Evolutionary conservation across 768 basidiomycete genomes (phyloP).

Genomic region (Xerocomus brunneocitrinus): DNA sequence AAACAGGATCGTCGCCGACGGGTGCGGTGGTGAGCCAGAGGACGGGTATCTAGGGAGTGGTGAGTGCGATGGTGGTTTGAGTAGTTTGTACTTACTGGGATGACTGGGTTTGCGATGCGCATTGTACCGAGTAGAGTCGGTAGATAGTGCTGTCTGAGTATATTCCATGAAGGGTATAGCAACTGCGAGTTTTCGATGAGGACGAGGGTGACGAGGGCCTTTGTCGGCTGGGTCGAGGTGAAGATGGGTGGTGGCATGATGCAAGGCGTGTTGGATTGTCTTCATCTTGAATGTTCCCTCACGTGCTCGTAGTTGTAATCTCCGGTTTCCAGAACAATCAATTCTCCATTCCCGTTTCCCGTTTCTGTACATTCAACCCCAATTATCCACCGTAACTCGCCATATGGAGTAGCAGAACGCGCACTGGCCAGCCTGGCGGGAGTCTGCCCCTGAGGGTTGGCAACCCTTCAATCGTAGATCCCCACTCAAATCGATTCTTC

Average conservation of each 20-base stretch:
- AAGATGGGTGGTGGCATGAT: conserved; percentile 20
- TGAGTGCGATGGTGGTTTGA: conserved; percentile 1
- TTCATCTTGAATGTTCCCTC: neutral
- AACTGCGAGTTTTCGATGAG: conserved; percentile 53
- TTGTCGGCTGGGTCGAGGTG: conserved; percentile 11
- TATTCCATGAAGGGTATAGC: conserved; percentile 43
- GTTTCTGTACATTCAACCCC: too few species aligned
- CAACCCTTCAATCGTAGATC: neutral
- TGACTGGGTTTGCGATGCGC: conserved; percentile 34
- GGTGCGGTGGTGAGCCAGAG: conserved; percentile 46
- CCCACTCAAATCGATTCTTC: neutral
- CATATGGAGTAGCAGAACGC: neutral
- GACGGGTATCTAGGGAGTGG: conserved; percentile 28
- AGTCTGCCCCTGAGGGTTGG: too few species aligned
- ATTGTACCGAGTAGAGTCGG: conserved; percentile 40
- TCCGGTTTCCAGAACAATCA: neutral
- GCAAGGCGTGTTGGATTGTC: neutral
- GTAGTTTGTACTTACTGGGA: conserved; percentile 31
- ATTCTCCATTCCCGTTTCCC: neutral
- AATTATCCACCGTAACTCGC: neutral
- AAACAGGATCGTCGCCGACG: conserved; percentile 26
- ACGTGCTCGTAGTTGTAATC: neutral
- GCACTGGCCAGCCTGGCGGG: too few species aligned
- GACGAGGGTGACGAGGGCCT: conserved; percentile 36
- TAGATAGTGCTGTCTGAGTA: conserved; percentile 46